Conservation (phyloP, 2,329 filamentous ascomycete species). For the Monosporascus ibericus region DNA sequence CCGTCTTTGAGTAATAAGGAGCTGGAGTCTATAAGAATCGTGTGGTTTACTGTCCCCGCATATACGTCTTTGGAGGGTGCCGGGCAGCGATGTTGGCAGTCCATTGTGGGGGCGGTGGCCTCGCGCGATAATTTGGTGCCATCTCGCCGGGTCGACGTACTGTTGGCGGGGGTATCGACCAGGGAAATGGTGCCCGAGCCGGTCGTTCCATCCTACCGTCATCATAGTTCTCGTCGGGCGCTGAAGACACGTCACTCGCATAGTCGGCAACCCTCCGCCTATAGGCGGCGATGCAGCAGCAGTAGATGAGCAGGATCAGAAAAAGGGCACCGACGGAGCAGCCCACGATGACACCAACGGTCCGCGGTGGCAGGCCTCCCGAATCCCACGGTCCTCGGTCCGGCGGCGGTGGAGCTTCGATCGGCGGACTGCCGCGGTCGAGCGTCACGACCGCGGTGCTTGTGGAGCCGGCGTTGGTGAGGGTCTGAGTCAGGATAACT, state of each 20-base stretch:
- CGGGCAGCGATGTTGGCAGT: neutral
- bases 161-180: constrained; percentile 2
- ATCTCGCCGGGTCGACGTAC: neutral
- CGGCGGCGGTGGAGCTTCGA: constrained; percentile 3
- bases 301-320: constrained; percentile 17
- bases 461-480: constrained; percentile 20
- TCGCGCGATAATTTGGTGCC: neutral
- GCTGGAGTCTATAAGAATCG: no score
- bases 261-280: constrained; percentile 8
- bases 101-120: neutral
- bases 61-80: neutral
- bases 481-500: constrained; percentile 23
- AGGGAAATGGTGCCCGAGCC: neutral
- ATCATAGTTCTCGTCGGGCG: no score
- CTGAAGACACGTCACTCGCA: neutral
- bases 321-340: constrained; percentile 17
- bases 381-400: constrained; percentile 8
- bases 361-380: constrained; percentile 10
- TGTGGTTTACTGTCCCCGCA: neutral
- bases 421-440: constrained; percentile 14
- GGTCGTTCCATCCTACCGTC: neutral
- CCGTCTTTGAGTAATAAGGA: no score
- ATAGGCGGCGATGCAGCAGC: constrained; percentile 10
- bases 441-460: constrained; percentile 23
- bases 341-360: constrained; percentile 24